These are phyloP conservation scores for Sphaerobolus stellatus DNA, from an alignment of 1,284 basidiomycete species.

Conservation along the genomic window DNA sequence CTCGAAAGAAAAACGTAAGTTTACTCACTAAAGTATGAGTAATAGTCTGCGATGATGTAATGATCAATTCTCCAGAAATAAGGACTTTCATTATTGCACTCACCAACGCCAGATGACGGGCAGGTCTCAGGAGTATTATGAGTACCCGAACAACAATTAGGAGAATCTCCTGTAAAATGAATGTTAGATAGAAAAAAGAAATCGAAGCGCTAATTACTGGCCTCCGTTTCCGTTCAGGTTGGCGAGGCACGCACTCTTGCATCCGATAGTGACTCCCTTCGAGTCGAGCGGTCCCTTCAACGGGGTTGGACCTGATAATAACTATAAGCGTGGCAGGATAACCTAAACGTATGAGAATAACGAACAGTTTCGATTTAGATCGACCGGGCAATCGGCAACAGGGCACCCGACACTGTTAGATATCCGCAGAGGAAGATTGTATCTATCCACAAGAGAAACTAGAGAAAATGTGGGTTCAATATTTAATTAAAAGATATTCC, in stretches of 20 bases:
- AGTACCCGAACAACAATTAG: slow-evolving; percentile 56
- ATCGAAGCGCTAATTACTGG: no score
- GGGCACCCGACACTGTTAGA: slow-evolving; percentile 50
- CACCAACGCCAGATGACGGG: slow-evolving; percentile 39
- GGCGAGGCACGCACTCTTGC: slow-evolving; percentile 57
- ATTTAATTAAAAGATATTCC: neutral
- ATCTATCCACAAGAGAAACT: slow-evolving; percentile 37
- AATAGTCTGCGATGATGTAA: slow-evolving; percentile 40
- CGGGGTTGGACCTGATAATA: slow-evolving; percentile 43
- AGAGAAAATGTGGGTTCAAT: neutral
- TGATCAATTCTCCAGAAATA: slow-evolving; percentile 14
- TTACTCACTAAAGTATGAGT: slow-evolving; percentile 53
- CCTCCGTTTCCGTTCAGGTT: slow-evolving; percentile 48
- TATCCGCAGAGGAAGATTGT: slow-evolving; percentile 58
- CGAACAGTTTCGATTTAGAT: slow-evolving; percentile 50
- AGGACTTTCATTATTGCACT: neutral
- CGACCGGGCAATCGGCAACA: slow-evolving; percentile 49
- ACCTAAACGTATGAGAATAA: neutral
- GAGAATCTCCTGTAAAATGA: slow-evolving; percentile 37
- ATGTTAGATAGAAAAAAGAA: no score
- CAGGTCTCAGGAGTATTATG: slow-evolving; percentile 50
- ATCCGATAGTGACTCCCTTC: slow-evolving; percentile 52
- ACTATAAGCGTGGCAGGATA: neutral
- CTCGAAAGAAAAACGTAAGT: neutral
- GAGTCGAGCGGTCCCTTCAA: slow-evolving; percentile 54